These are phyloP conservation scores for Rhododendron ovatum DNA, from an alignment of 148 eudicot genomes.

Conservation along the genomic window DNA sequence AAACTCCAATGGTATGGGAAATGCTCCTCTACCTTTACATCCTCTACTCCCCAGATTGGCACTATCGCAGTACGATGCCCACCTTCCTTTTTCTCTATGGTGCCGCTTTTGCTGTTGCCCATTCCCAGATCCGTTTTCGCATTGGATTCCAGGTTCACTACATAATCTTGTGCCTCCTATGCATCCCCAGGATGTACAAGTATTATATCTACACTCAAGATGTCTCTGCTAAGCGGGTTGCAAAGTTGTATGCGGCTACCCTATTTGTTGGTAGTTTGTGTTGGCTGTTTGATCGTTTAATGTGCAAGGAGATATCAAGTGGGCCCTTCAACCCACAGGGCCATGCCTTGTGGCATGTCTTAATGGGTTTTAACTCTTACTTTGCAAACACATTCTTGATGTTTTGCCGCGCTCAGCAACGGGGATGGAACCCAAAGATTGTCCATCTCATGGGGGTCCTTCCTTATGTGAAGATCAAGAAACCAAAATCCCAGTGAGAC, in stretches of 20 bases:
- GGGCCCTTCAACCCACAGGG: constrained; percentile 88
- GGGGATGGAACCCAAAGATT: constrained; percentile 68
- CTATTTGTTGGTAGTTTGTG: constrained; percentile 52
- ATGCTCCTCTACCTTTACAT: constrained; percentile 90
- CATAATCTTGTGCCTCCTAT: constrained; percentile 72
- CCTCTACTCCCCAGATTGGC: constrained; percentile 97
- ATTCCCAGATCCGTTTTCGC: constrained; percentile 57
- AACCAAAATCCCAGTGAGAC: constrained; percentile 67
- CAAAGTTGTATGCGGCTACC: constrained; percentile 56
- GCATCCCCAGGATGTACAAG: constrained; percentile 96
- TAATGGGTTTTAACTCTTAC: constrained; percentile 84
- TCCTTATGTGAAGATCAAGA: constrained; percentile 79
- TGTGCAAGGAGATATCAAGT: constrained; percentile 53
- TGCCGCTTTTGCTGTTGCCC: constrained; percentile 67
- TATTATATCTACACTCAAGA: constrained; percentile 71
- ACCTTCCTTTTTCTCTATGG: constrained; percentile 82
- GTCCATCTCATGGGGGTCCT: constrained; percentile 52
- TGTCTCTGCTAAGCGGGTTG: constrained; percentile 60
- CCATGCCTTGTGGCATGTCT: constrained; percentile 85
- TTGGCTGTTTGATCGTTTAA: constrained; percentile 70
- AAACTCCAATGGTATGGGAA: constrained; percentile 98
- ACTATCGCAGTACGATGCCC: constrained; percentile 91
- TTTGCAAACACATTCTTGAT: constrained; percentile 87
- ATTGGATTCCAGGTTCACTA: constrained; percentile 70
- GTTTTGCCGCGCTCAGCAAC: constrained; percentile 93